Percentiles rank a stretch among this genome's conserved stretches.
These are phyloP conservation scores for Fusarium nisikadoi DNA, from an alignment of 2,329 filamentous ascomycete genomes.

Conservation along the genomic window DNA sequence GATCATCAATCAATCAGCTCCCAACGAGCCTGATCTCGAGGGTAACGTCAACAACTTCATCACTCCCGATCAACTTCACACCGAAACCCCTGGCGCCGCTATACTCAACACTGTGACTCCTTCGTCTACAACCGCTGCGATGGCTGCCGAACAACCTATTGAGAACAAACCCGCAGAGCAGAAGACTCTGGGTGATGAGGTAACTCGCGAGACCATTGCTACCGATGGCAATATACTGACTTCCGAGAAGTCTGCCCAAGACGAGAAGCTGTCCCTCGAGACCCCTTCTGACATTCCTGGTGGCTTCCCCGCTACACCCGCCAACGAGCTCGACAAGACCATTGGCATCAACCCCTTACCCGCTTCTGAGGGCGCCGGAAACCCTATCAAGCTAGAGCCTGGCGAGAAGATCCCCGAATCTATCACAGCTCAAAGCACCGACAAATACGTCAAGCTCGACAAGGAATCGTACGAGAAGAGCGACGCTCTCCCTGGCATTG, in stretches of 20 bases:
- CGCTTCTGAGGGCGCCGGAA: constrained; percentile 72
- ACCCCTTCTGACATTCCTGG: constrained; percentile 55
- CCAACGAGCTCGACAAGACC: constrained; percentile 60
- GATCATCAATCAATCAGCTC: constrained; percentile 83
- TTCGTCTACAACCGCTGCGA: constrained; percentile 74
- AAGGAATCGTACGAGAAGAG: constrained; percentile 88
- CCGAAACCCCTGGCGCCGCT: constrained; percentile 58
- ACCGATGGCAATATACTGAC: constrained; percentile 17
- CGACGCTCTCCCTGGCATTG: constrained; percentile 68
- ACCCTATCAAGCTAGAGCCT: constrained; percentile 81
- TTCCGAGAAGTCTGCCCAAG: constrained; percentile 26
- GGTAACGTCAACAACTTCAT: constrained; percentile 96
- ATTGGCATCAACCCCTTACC: constrained; percentile 71
- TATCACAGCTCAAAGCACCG: constrained; percentile 73
- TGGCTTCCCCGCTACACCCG: constrained; percentile 74
- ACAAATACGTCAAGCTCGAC: constrained; percentile 80
- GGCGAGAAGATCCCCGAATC: constrained; percentile 83
- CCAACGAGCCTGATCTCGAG: constrained; percentile 82
- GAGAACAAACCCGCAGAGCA: constrained; percentile 50
- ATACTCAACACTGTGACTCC: constrained; percentile 76
- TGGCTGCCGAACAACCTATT: constrained; percentile 70
- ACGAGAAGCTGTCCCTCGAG: constrained; percentile 46
- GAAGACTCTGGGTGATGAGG: constrained; percentile 39
- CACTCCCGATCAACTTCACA: constrained; percentile 74
- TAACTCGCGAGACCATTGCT: constrained; percentile 24